Conservation (phyloP, 148 eudicot species). For the Pouteria glomerata region DNA sequence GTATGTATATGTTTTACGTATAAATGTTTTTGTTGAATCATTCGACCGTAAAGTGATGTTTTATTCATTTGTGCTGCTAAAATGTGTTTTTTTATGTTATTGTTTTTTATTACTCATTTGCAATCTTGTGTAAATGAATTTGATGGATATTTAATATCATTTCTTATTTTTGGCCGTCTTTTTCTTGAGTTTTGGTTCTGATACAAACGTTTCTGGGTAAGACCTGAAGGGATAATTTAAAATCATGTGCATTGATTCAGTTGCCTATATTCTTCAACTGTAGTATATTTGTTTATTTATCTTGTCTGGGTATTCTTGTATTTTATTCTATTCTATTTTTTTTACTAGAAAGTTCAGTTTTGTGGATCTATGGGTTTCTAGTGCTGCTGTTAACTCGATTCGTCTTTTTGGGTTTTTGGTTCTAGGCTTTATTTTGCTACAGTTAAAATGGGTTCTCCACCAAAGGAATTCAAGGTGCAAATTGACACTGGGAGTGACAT, state of each 20-base stretch:
- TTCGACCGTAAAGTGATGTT: not conserved
- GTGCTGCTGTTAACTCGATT: too few relatives aligned
- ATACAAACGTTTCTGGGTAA: not conserved
- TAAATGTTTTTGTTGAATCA: not conserved
- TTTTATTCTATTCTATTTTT: not conserved
- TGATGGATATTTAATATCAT: not conserved
- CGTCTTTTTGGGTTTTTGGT: too few relatives aligned
- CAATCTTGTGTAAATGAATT: not conserved
- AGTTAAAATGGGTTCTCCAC: conserved; percentile 27
- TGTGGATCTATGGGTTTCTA: not conserved
- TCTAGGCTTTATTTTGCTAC: too few relatives aligned
- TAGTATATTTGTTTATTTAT: not conserved
- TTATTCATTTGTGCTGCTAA: too few relatives aligned
- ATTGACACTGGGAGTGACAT: conserved; percentile 98
- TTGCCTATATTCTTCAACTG: not conserved
- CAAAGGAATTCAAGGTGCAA: conserved; percentile 76
- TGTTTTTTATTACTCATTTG: not conserved
- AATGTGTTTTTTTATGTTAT: not conserved
- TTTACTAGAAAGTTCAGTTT: not conserved
- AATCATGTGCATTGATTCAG: too few relatives aligned
- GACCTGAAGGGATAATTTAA: not conserved
- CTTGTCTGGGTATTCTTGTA: not conserved
- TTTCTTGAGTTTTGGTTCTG: not conserved
- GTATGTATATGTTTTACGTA: not conserved
- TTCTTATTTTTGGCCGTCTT: not conserved